Conservation (phyloP, 306 rosid genomes). For the Citrullus amarus region DNA sequence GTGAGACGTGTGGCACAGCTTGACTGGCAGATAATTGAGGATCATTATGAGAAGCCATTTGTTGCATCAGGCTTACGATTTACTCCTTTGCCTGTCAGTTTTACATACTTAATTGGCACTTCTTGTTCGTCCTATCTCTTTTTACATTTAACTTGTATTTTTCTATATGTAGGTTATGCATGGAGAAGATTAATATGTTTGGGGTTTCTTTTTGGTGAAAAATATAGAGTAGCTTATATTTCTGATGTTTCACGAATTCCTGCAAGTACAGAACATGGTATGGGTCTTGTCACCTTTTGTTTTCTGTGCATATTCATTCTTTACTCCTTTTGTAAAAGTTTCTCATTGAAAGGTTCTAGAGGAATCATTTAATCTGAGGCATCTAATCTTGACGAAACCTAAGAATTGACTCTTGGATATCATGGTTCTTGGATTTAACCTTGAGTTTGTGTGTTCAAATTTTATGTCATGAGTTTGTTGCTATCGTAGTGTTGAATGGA, state of each 20-base stretch:
- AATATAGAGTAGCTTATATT: conserved; percentile 72
- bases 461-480: background rate
- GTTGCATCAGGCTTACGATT: conserved; percentile 72
- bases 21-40: conserved; percentile 63
- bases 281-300: background rate
- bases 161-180: conserved; percentile 68
- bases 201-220: conserved; percentile 90
- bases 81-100: conserved; percentile 79
- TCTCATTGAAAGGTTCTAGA: background rate
- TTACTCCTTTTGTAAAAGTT: background rate
- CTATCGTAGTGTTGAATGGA: background rate
- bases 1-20: conserved; percentile 92
- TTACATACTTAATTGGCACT: conserved; percentile 10
- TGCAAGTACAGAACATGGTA: conserved; percentile 69
- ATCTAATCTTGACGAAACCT: background rate
- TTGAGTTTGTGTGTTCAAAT: background rate
- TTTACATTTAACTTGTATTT: conserved; percentile 10
- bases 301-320: background rate
- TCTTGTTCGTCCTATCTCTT: background rate
- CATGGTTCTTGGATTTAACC: background rate
- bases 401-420: background rate
- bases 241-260: conserved; percentile 92
- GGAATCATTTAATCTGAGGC: background rate
- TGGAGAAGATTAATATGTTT: conserved; percentile 90
- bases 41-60: conserved; percentile 49